Percentiles rank a stretch among this genome's conserved stretches.
Evolutionary conservation across 495 filamentous ascomycete species (phyloP).

Genomic region (Pseudotulostoma volvatum): DNA sequence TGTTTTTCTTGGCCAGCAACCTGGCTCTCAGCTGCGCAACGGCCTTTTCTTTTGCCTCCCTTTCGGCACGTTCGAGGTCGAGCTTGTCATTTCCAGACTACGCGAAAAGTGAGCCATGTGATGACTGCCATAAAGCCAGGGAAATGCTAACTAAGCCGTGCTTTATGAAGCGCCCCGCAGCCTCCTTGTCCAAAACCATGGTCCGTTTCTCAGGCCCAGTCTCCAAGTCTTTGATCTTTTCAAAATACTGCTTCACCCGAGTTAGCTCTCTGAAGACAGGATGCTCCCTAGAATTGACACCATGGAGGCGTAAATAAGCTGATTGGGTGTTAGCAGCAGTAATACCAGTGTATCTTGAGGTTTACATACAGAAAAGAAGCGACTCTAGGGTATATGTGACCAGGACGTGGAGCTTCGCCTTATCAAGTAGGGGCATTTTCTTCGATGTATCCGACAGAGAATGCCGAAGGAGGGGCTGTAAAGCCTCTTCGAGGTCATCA

Average conservation of each 20-base stretch:
- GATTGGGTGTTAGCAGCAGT: constrained; percentile 8
- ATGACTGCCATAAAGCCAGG: neutral
- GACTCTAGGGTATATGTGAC: constrained; percentile 79
- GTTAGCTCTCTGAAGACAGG: constrained; percentile 70
- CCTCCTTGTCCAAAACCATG: constrained; percentile 58
- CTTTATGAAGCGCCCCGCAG: constrained; percentile 65
- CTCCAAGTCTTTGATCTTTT: constrained; percentile 67
- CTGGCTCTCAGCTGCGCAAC: constrained; percentile 34
- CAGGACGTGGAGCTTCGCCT: constrained; percentile 77
- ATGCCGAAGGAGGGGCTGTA: constrained; percentile 48
- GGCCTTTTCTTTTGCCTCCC: constrained; percentile 35
- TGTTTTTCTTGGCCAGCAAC: constrained; percentile 21
- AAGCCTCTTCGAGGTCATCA: constrained; percentile 55
- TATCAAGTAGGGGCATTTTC: constrained; percentile 80
- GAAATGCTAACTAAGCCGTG: constrained; percentile 46
- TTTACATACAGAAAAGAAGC: constrained; percentile 63
- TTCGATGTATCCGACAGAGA: constrained; percentile 49
- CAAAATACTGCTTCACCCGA: constrained; percentile 76
- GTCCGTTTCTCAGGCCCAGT: constrained; percentile 34
- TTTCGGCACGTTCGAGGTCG: constrained; percentile 37
- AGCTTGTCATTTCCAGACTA: constrained; percentile 49
- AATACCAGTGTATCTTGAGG: neutral
- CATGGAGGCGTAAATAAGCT: constrained; percentile 71
- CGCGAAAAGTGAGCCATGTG: constrained; percentile 6
- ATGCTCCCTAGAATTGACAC: constrained; percentile 64